These are phyloP conservation scores for Ganoderma sp. DNA, from an alignment of 1,284 basidiomycete species.

Conservation along the genomic window DNA sequence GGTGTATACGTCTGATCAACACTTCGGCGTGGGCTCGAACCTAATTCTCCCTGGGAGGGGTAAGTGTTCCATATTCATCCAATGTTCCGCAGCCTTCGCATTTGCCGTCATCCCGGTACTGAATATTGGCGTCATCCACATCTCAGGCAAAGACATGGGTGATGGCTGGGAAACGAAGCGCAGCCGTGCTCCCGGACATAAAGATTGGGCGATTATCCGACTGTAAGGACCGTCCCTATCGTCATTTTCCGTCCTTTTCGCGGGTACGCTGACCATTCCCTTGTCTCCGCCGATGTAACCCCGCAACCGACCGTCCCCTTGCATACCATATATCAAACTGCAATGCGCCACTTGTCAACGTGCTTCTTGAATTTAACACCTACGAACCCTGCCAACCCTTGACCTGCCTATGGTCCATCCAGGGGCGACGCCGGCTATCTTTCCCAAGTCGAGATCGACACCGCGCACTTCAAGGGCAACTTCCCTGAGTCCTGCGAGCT, in stretches of 20 bases:
- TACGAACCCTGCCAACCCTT: not conserved
- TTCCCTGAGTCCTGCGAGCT: slow-evolving; percentile 91
- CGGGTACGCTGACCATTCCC: slow-evolving; percentile 45
- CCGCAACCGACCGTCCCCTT: not conserved
- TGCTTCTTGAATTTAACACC: not conserved
- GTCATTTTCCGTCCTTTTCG: not conserved
- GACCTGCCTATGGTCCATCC: not conserved
- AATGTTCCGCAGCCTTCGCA: slow-evolving; percentile 21
- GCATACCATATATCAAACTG: slow-evolving; percentile 35
- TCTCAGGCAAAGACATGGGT: slow-evolving; percentile 82
- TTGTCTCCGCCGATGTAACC: not conserved
- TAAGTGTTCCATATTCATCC: slow-evolving; percentile 25
- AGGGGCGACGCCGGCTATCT: slow-evolving; percentile 60
- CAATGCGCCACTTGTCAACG: not conserved
- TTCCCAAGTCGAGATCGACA: slow-evolving; percentile 88
- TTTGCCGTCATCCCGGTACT: slow-evolving; percentile 14
- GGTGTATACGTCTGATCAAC: slow-evolving; percentile 86
- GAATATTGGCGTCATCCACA: not conserved
- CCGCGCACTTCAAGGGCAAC: slow-evolving; percentile 95
- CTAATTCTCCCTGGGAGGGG: slow-evolving; percentile 91
- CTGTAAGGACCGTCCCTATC: slow-evolving; percentile 62
- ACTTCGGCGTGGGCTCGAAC: slow-evolving; percentile 93
- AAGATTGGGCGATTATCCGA: slow-evolving; percentile 91
- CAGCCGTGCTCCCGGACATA: slow-evolving; percentile 79
- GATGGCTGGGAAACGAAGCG: slow-evolving; percentile 99